Evolutionary conservation across 73 alveolate species (phyloP).

Genomic region (Diophrys appendiculata): DNA sequence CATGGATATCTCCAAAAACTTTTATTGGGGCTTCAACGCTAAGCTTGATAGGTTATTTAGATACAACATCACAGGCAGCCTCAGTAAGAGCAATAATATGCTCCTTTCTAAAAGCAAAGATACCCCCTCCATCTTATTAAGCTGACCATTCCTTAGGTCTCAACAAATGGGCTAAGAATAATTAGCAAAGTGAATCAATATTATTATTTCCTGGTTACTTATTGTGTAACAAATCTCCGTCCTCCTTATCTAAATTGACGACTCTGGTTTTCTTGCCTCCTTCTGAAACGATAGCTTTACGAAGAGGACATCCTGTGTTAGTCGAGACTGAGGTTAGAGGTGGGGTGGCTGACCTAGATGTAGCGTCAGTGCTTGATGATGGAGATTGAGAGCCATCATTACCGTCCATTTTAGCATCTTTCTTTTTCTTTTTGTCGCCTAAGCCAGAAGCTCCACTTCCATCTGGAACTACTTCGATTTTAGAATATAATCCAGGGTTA

Average conservation of each 20-base stretch:
- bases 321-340: slow-evolving; percentile 26
- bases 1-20: slow-evolving; percentile 98
- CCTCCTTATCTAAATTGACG: neutral
- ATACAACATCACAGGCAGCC: slow-evolving; percentile 75
- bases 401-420: neutral
- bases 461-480: slow-evolving; percentile 13
- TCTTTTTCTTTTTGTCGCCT: neutral
- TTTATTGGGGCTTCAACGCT: slow-evolving; percentile 90
- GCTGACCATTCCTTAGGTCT: slow-evolving; percentile 85
- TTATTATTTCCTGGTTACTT: neutral
- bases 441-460: neutral
- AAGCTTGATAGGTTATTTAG: slow-evolving; percentile 90
- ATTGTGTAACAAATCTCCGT: neutral
- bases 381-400: neutral
- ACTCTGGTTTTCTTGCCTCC: slow-evolving; percentile 1
- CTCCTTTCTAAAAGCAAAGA: slow-evolving; percentile 72
- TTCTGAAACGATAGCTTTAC: slow-evolving; percentile 1
- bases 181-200: slow-evolving; percentile 52
- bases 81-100: slow-evolving; percentile 80
- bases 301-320: neutral
- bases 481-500: slow-evolving; percentile 22
- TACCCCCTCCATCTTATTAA: slow-evolving; percentile 52
- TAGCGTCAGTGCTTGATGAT: neutral
- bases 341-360: slow-evolving; percentile 18
- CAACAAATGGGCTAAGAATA: slow-evolving; percentile 75